phyloP scores from a whole-genome alignment of 2,329 filamentous ascomycete species.

The Penicillium sp. region DNA sequence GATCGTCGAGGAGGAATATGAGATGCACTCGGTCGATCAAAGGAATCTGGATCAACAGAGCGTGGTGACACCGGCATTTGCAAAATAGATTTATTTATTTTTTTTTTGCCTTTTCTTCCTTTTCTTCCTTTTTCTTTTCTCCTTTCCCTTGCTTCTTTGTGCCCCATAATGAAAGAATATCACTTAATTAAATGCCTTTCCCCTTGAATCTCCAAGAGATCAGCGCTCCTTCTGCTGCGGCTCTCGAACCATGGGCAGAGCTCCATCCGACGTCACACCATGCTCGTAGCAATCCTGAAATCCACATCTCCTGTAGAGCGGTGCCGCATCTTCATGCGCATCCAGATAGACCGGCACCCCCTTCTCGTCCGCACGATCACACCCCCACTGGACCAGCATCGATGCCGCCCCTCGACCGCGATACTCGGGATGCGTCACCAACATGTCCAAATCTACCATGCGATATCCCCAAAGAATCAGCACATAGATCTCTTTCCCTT shows the following conservation, averaged over 20 bases:
- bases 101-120: neutral
- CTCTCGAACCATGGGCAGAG: conserved; percentile 4
- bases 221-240: neutral
- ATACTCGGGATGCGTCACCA: conserved; percentile 34
- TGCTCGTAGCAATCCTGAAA: conserved; percentile 27
- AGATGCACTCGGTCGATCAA: conserved; percentile 1
- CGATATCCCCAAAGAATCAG: neutral
- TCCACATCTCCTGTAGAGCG: conserved; percentile 34
- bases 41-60: neutral
- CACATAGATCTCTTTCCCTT: neutral
- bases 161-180: neutral
- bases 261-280: conserved; percentile 1
- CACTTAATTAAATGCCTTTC: neutral
- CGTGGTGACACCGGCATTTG: too few relatives aligned
- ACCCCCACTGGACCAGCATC: conserved; percentile 31
- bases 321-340: conserved; percentile 28
- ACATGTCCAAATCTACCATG: conserved; percentile 8
- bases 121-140: too few relatives aligned
- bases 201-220: too few relatives aligned
- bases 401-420: conserved; percentile 34
- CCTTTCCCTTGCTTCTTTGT: too few relatives aligned
- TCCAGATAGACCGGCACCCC: conserved; percentile 33
- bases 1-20: conserved; percentile 8
- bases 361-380: conserved; percentile 30
- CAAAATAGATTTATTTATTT: too few relatives aligned